phyloP scores from a whole-genome alignment of 1,284 basidiomycete genomes.

The Xerocomus nothofagi region DNA sequence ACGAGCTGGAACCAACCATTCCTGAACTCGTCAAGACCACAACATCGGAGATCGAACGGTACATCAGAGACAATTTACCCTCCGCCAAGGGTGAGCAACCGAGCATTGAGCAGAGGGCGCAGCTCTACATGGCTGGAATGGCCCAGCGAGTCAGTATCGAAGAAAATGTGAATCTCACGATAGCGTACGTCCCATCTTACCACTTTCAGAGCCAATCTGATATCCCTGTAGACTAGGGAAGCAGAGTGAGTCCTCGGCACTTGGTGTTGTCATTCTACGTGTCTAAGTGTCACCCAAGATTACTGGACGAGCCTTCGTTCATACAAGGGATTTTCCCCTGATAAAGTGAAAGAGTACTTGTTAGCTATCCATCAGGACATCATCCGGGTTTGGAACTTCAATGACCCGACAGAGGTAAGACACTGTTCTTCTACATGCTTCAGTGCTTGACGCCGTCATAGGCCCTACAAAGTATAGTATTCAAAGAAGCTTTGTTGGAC shows the following conservation, averaged over 20 bases:
- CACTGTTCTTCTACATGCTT: no score
- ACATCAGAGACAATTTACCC: not conserved
- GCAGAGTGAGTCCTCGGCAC: slow-evolving; percentile 1
- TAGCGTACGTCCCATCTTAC: not conserved
- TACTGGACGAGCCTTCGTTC: not conserved
- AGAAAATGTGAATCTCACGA: not conserved
- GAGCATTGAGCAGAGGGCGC: not conserved
- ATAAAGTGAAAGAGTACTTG: not conserved
- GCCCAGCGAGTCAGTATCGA: not conserved
- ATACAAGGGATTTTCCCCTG: not conserved
- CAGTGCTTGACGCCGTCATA: not conserved
- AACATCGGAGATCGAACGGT: not conserved
- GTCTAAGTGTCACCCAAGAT: not conserved
- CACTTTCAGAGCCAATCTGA: not conserved
- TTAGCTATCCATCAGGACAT: not conserved
- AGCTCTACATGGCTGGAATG: not conserved
- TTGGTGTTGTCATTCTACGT: not conserved
- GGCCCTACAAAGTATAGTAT: not conserved
- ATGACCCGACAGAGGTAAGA: not conserved
- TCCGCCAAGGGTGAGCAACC: not conserved
- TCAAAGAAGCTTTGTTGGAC: not conserved
- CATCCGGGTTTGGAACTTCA: not conserved
- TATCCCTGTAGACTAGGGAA: not conserved
- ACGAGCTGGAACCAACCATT: not conserved
- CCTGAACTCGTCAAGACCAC: not conserved